These are phyloP conservation scores for Mangifera indica DNA, from an alignment of 345 rosid genomes.

Conservation along the genomic window DNA sequence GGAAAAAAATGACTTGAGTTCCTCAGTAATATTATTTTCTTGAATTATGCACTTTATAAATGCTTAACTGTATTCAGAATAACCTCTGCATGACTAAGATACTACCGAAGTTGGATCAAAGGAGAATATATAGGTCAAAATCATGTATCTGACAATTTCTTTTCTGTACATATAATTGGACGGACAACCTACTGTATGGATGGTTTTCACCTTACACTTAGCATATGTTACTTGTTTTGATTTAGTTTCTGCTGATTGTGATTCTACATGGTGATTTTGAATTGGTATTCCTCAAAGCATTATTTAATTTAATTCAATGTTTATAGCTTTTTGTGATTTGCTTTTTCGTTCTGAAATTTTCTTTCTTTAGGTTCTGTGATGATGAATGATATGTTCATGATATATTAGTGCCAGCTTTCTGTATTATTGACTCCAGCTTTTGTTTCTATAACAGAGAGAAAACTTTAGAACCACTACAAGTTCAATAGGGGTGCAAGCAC, in stretches of 20 bases:
- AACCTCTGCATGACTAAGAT: neutral
- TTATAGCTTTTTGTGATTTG: neutral
- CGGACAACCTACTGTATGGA: neutral
- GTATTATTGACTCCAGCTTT: conserved; percentile 12
- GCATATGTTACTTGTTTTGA: neutral
- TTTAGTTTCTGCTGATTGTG: neutral
- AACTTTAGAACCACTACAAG: conserved; percentile 70
- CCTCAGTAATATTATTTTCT: neutral
- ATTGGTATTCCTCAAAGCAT: neutral
- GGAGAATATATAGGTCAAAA: neutral
- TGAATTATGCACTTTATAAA: neutral
- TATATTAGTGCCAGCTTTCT: conserved; percentile 5
- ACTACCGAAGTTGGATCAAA: neutral
- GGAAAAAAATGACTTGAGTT: neutral
- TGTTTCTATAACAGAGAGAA: conserved; percentile 63
- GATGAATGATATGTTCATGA: neutral
- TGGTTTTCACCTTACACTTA: neutral
- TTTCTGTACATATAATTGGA: neutral
- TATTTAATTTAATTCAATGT: neutral
- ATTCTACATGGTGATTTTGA: conserved; percentile 14
- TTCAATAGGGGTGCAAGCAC: conserved; percentile 90
- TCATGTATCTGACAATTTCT: conserved; percentile 1
- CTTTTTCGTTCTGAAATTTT: neutral
- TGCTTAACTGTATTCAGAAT: neutral
- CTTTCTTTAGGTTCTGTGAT: neutral